phyloP scores from a whole-genome alignment of 352 stramenopile genomes.

The Phytophthora citricola region DNA sequence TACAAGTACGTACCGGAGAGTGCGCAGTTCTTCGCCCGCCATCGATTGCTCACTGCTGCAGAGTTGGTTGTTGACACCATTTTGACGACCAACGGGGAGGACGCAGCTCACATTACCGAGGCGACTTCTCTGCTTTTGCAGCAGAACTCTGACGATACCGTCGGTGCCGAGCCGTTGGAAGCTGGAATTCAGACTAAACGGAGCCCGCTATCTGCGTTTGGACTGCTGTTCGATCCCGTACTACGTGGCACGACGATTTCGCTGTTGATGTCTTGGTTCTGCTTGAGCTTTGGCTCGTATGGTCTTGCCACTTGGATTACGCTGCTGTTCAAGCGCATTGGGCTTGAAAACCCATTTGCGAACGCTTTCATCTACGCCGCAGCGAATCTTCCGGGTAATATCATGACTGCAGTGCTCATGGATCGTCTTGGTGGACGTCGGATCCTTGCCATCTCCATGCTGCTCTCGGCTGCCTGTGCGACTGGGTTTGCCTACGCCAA shows the following conservation, averaged over 20 bases:
- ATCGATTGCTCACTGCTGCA: constrained; percentile 55
- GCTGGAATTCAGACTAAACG: constrained; percentile 26
- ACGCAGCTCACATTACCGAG: constrained; percentile 9
- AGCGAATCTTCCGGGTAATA: constrained; percentile 92
- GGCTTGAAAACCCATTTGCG: constrained; percentile 89
- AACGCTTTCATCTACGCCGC: constrained; percentile 94
- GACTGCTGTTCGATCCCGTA: constrained; percentile 61
- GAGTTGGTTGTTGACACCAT: constrained; percentile 74
- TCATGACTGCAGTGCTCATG: constrained; percentile 81
- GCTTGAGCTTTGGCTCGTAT: constrained; percentile 88
- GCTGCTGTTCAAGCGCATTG: constrained; percentile 91
- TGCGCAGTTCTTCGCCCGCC: constrained; percentile 70
- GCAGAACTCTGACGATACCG: constrained; percentile 2
- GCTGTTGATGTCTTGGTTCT: constrained; percentile 74
- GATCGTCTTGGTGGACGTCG: constrained; percentile 67
- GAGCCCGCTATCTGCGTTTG: constrained; percentile 36
- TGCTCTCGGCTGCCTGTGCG: constrained; percentile 68
- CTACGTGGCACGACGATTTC: constrained; percentile 68
- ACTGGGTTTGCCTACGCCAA: constrained; percentile 81
- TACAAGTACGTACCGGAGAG: constrained; percentile 85
- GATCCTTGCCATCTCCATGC: constrained; percentile 81
- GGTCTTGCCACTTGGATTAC: constrained; percentile 95
- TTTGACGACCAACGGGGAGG: constrained; percentile 39
- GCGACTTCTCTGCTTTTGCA: constrained; percentile 15
- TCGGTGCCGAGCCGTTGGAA: constrained; percentile 1